These are phyloP conservation scores for Apophysomyces variabilis DNA, from an alignment of 371 early-diverging fungal genomes.

Conservation along the genomic window DNA sequence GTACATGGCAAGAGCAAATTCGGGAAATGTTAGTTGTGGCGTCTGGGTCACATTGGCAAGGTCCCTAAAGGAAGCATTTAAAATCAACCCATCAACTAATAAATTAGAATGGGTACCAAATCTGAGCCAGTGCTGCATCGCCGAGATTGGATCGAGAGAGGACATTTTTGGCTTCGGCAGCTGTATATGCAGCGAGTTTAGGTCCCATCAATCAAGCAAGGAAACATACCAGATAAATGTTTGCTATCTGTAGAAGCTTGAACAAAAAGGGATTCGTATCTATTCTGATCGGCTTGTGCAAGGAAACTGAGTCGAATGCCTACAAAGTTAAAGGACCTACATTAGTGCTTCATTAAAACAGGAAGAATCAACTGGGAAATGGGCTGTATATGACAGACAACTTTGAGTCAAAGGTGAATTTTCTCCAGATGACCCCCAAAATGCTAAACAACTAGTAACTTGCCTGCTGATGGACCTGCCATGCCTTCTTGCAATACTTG, in stretches of 20 bases:
- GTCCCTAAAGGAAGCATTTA: slow-evolving; percentile 32
- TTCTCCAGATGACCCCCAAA: background rate
- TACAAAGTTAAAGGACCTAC: slow-evolving; percentile 1
- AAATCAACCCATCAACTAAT: background rate
- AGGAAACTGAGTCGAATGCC: slow-evolving; percentile 53
- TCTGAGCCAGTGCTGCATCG: slow-evolving; percentile 48
- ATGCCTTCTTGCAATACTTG: background rate
- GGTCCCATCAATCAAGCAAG: background rate
- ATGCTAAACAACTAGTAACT: background rate
- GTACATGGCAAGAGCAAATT: slow-evolving; percentile 67
- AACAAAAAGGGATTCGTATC: slow-evolving; percentile 49
- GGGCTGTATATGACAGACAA: background rate
- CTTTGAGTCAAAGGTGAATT: background rate
- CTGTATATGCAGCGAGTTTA: slow-evolving; percentile 19
- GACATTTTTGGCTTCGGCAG: slow-evolving; percentile 44
- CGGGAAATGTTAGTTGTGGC: slow-evolving; percentile 58
- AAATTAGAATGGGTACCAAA: slow-evolving; percentile 36
- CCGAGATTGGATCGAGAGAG: slow-evolving; percentile 50
- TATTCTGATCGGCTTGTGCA: slow-evolving; percentile 46
- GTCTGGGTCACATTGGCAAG: slow-evolving; percentile 51
- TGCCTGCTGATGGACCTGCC: slow-evolving; percentile 5
- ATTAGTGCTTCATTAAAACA: too few relatives aligned
- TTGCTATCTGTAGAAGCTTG: slow-evolving; percentile 37
- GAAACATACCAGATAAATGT: slow-evolving; percentile 38
- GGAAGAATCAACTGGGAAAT: background rate